These are phyloP conservation scores for Aspergillus coremiiformis DNA, from an alignment of 495 filamentous ascomycete genomes.

Conservation along the genomic window DNA sequence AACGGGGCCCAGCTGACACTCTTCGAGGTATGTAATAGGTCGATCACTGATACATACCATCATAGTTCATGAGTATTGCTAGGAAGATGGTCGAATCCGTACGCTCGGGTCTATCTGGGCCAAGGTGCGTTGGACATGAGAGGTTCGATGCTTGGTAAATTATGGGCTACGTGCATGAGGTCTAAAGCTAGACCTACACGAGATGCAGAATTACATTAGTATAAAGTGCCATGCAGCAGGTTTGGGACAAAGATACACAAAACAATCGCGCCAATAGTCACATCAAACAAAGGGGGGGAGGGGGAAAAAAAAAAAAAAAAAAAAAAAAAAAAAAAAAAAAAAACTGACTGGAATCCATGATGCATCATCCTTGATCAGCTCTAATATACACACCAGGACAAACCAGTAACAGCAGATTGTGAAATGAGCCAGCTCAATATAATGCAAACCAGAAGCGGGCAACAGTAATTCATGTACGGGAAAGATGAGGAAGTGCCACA, in stretches of 20 bases:
- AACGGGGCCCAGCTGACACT: too few relatives aligned
- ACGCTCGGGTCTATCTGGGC: too few relatives aligned
- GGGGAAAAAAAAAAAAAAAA: too few relatives aligned
- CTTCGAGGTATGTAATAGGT: too few relatives aligned
- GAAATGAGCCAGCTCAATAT: slow-evolving; percentile 21
- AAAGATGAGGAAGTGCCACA: slow-evolving; percentile 13
- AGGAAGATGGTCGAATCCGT: too few relatives aligned
- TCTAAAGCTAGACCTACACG: neutral
- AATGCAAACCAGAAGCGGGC: slow-evolving; percentile 18
- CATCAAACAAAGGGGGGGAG: slow-evolving; percentile 1
- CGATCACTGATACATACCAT: too few relatives aligned
- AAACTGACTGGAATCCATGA: slow-evolving; percentile 13
- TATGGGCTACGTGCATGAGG: neutral
- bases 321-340: too few relatives aligned
- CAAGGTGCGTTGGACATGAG: neutral
- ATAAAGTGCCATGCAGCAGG: neutral
- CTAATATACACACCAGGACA: slow-evolving; percentile 30
- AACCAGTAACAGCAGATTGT: slow-evolving; percentile 9
- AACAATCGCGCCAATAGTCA: slow-evolving; percentile 8
- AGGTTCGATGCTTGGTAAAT: neutral
- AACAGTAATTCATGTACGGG: slow-evolving; percentile 6
- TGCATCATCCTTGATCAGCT: slow-evolving; percentile 15
- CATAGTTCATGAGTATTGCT: too few relatives aligned
- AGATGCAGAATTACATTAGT: neutral
- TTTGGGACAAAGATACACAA: neutral